Evolutionary conservation across 768 basidiomycete genomes (phyloP).

Genomic region (Mycena indigotica): DNA sequence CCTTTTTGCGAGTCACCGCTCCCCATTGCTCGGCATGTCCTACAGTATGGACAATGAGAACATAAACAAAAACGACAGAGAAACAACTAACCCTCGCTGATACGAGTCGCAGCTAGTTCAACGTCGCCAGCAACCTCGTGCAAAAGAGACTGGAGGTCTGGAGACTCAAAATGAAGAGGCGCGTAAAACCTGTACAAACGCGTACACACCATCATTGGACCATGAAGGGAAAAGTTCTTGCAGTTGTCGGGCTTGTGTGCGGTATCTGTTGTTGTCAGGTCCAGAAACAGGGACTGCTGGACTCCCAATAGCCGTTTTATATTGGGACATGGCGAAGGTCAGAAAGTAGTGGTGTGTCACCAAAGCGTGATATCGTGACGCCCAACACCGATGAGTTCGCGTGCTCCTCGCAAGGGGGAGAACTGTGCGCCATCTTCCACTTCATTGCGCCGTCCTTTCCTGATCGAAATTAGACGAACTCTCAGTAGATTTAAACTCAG

Average conservation of each 20-base stretch:
- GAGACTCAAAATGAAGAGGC: conserved; percentile 31
- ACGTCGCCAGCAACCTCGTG: conserved; percentile 70
- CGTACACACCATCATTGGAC: conserved; percentile 63
- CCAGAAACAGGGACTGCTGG: conserved; percentile 35
- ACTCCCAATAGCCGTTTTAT: conserved; percentile 52
- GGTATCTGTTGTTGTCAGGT: conserved; percentile 48
- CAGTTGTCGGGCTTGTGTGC: conserved; percentile 58
- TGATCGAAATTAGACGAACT: conserved; percentile 32
- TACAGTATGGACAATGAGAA: conserved; percentile 35
- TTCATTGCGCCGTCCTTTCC: background rate
- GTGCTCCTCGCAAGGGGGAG: conserved; percentile 78
- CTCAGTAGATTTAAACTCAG: conserved; percentile 94
- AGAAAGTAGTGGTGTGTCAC: too few relatives aligned
- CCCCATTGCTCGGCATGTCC: conserved; percentile 82
- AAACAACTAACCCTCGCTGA: conserved; percentile 63
- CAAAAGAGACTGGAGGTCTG: conserved; percentile 72
- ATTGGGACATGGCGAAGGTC: conserved; percentile 21
- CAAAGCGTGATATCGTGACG: too few relatives aligned
- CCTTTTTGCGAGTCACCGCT: conserved; percentile 83
- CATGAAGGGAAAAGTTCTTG: conserved; percentile 73
- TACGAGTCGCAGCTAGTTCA: conserved; percentile 68
- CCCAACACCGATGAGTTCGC: conserved; percentile 17
- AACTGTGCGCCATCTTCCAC: conserved; percentile 51
- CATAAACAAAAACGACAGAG: conserved; percentile 19
- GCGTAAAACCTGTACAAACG: conserved; percentile 10